phyloP scores from a whole-genome alignment of 1,139 yeast genomes.

The Candida sojae region DNA sequence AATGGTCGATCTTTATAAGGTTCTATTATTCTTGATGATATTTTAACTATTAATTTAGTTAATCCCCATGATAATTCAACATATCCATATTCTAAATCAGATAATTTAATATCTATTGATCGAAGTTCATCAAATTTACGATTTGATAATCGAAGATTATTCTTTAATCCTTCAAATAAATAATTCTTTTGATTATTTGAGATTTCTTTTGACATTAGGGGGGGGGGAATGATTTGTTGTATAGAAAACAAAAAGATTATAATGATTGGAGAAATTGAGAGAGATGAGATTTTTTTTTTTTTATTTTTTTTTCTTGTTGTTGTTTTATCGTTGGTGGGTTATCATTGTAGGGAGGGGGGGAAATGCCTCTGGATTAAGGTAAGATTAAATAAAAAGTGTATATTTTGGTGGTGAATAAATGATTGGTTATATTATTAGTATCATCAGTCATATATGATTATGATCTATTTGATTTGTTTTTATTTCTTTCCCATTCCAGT shows the following conservation, averaged over 20 bases:
- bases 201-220: conserved; percentile 41
- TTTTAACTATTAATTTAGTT: conserved; percentile 73
- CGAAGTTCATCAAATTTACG: conserved; percentile 67
- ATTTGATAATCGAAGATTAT: conserved; percentile 68
- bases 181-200: conserved; percentile 67
- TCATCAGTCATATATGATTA: too few species aligned
- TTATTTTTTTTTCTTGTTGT: neutral
- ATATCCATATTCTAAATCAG: conserved; percentile 71
- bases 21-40: conserved; percentile 74
- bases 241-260: too few species aligned
- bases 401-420: too few species aligned
- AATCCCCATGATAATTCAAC: conserved; percentile 77
- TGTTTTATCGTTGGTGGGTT: too few species aligned
- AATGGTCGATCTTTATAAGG: conserved; percentile 93
- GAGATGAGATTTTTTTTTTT: conserved; percentile 1
- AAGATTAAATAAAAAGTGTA: neutral
- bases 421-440: too few species aligned
- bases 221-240: too few species aligned
- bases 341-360: too few species aligned
- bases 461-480: too few species aligned
- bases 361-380: too few species aligned
- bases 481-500: too few species aligned
- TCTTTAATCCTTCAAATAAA: conserved; percentile 61
- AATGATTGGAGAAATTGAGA: too few species aligned
- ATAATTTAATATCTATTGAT: conserved; percentile 60